Evolutionary conservation across 441 rosid species (phyloP).

Genomic region (Heliophila coronopifolia): DNA sequence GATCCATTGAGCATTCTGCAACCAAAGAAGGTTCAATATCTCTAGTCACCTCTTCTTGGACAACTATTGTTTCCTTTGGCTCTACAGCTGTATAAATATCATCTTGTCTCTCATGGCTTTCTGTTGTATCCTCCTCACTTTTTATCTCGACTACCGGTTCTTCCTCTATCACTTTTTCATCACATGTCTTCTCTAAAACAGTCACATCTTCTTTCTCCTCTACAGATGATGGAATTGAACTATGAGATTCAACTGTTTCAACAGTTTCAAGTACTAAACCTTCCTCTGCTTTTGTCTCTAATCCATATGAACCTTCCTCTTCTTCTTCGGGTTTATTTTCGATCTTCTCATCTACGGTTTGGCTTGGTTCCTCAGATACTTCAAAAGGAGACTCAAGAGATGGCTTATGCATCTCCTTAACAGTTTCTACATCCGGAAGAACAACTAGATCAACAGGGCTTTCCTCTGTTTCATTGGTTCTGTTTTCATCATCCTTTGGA

Average conservation of each 20-base stretch:
- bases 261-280: constrained; percentile 5
- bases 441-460: neutral
- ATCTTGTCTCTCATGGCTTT: neutral
- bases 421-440: constrained; percentile 26
- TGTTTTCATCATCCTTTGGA: too few relatives aligned
- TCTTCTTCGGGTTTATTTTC: constrained; percentile 26
- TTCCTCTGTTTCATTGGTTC: constrained; percentile 2
- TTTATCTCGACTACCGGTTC: neutral
- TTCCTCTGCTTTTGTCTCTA: constrained; percentile 20
- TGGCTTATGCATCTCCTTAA: constrained; percentile 24
- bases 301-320: constrained; percentile 20
- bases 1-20: too few relatives aligned
- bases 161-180: constrained; percentile 23
- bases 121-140: neutral
- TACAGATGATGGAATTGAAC: constrained; percentile 11
- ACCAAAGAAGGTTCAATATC: constrained; percentile 4
- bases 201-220: constrained; percentile 4
- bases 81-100: neutral
- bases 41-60: neutral
- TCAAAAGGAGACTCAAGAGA: constrained; percentile 22
- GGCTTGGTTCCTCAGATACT: constrained; percentile 27
- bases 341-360: constrained; percentile 21
- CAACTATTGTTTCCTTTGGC: neutral
- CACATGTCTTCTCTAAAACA: neutral
- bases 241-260: constrained; percentile 5